Evolutionary conservation across 1,284 basidiomycete species (phyloP), one percentile per base, ranked within the genome.

Genomic region (Sanghuangporus baumii): DNA sequence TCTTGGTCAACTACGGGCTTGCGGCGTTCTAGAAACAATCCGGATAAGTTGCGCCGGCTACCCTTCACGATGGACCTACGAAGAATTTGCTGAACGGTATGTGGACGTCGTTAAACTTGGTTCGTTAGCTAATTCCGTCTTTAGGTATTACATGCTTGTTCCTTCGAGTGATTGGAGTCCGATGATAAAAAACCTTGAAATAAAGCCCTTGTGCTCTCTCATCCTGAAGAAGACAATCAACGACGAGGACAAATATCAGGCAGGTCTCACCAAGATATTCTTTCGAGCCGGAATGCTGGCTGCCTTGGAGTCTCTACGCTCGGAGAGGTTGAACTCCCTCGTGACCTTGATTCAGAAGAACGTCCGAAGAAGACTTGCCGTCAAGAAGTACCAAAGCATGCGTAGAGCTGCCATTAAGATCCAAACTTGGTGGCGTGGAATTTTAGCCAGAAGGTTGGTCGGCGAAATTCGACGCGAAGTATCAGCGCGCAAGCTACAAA

Each of bases 201-300:
- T 96, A 60, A 86, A 84, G 67, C 79, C 80, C 5, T 84, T 99
- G n/a, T 98, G 96, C 71, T 84, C 87, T 7, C 79, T 87, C 61
- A 96, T 99, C 68, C 81, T 99, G 40, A 83, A 89, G 64, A 87
- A 84, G 68, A 96, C 93, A 0, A 91, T 98, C 71, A 89, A 88
- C 48, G 96, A 99, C 68, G 83, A 89, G 26, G 94, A 98, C 80
- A 98, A 98, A 80, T 98, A 97, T 75, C 97, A 99, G 77, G 87
- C 90, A 70, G 97, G 97, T 69, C 82, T 96, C 26, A 98, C 94
- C 40, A 99, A 99, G 79, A 97, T 99, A 71, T 99, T 99, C 80
- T 99, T 99, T 86, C 88, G 97, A 60, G 95, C 97, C 11, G 97
- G 97, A 67, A 98, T 99, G 93, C 88, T 99, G 48, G 96, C 97